Evolutionary conservation across 345 rosid species (phyloP), one percentile per base, ranked within the genome.

Genomic region (Viola odorata): DNA sequence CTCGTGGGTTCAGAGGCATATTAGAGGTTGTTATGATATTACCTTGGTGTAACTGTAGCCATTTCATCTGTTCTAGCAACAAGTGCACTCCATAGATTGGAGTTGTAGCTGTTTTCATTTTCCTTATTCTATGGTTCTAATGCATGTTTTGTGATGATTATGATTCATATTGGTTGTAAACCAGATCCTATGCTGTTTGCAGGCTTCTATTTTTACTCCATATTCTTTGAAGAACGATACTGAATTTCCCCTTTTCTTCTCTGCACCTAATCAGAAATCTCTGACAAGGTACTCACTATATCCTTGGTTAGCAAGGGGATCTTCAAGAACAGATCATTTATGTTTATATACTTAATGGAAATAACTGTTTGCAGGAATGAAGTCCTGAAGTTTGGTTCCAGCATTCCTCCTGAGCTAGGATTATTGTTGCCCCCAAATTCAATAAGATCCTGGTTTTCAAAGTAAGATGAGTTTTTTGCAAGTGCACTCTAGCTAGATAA

Each of bases 1-100:
- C 86, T 64, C 88, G 96, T 69, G 96, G 98, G 57, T 63, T 70
- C 63, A 78, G 69, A 71, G 98, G 96, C 83, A 81, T 81, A 72
- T 75, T 91, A 72, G 95, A 91, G 98, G 98, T 89, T 68, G 47
- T 56, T 66, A 50, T 69, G 55, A 58, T 13, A 58, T 52, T 67
- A 23, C 61, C 8, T 2, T 17, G 59, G 48, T 50, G 7, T 44
- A 8, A 32, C 53, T 61, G 1, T 23, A 23, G 32, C 32, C 5
- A 63, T 11, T 64, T 60, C 12, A 55, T 48, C 50, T 45, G 36
- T 62, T 61, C 23, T 45, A 55, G 5, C 47, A 38, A 4, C 57
- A 53, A 48, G 59, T 14, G 38, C 17, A 53, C 41, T 3, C 32
- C n/a, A 52, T 60, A 62, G 49, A 37, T 68, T 64, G 63, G 60